Percentiles rank a stretch among this genome's conserved stretches.
phyloP scores from a whole-genome alignment of 306 rosid genomes.

The Acacia confusa region DNA sequence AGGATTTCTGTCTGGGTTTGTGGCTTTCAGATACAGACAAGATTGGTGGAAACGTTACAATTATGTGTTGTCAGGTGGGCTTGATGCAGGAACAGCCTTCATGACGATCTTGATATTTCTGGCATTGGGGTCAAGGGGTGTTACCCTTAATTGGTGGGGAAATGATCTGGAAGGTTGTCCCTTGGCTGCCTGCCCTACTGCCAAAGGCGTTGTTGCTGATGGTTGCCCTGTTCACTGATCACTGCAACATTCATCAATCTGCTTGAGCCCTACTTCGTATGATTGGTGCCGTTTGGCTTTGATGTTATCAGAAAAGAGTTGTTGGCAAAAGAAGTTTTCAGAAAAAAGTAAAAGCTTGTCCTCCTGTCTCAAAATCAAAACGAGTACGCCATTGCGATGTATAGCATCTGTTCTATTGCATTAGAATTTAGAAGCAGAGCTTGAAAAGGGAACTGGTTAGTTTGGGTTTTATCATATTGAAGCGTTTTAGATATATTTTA shows the following conservation, averaged over 20 bases:
- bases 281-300: neutral
- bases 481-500: neutral
- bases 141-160: conserved; percentile 56
- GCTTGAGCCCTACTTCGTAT: neutral
- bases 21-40: conserved; percentile 41
- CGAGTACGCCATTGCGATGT: neutral
- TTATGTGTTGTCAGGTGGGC: conserved; percentile 60
- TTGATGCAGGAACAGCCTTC: conserved; percentile 73
- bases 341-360: neutral
- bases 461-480: neutral
- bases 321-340: no score
- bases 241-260: neutral
- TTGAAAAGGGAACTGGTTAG: neutral
- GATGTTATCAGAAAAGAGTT: neutral
- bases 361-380: neutral
- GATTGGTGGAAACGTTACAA: conserved; percentile 57
- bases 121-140: conserved; percentile 35
- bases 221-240: conserved; percentile 49
- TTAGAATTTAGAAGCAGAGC: neutral
- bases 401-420: neutral
- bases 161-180: conserved; percentile 55
- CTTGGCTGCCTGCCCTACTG: conserved; percentile 64
- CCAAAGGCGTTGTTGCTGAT: conserved; percentile 38
- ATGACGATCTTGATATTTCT: conserved; percentile 50
- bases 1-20: conserved; percentile 50